Percentiles rank a stretch among this genome's conserved stretches.
Conservation (phyloP, 768 basidiomycete species). For the Boletellus ananas region DNA sequence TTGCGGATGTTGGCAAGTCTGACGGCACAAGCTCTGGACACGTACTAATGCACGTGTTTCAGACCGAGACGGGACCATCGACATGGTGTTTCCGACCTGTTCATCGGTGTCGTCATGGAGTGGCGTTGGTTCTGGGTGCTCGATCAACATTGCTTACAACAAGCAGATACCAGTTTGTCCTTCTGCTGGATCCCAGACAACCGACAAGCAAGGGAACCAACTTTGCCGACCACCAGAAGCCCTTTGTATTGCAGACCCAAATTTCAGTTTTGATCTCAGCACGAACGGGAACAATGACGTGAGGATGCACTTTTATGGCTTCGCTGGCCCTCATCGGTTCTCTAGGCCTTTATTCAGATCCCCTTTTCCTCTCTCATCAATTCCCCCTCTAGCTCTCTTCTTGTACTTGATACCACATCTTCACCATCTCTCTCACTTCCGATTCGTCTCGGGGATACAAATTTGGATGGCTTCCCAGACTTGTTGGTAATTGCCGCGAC, state of each 20-base stretch:
- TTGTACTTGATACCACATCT: constrained; percentile 66
- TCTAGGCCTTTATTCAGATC: constrained; percentile 63
- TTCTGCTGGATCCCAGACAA: constrained; percentile 45
- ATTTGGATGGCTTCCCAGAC: constrained; percentile 95
- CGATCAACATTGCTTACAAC: constrained; percentile 91
- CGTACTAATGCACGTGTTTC: constrained; percentile 6
- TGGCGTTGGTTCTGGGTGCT: constrained; percentile 74
- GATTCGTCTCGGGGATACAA: constrained; percentile 81
- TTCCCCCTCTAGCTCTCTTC: constrained; percentile 47
- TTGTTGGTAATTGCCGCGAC: constrained; percentile 56
- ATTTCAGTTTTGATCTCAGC: constrained; percentile 73
- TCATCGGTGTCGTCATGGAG: constrained; percentile 57
- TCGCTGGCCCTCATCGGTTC: neutral
- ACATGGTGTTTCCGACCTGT: constrained; percentile 90
- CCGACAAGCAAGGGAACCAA: constrained; percentile 45
- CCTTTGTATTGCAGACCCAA: constrained; percentile 78
- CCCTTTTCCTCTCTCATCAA: constrained; percentile 61
- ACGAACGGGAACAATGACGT: constrained; percentile 50
- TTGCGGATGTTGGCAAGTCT: constrained; percentile 81
- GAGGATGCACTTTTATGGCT: constrained; percentile 14
- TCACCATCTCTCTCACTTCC: constrained; percentile 69
- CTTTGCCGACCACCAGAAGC: constrained; percentile 72
- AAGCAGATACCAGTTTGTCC: constrained; percentile 82
- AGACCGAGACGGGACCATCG: constrained; percentile 97
- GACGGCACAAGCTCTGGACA: neutral